Conservation (phyloP, 2,329 filamentous ascomycete genomes). For the Hymenoscyphus fructigenus region DNA sequence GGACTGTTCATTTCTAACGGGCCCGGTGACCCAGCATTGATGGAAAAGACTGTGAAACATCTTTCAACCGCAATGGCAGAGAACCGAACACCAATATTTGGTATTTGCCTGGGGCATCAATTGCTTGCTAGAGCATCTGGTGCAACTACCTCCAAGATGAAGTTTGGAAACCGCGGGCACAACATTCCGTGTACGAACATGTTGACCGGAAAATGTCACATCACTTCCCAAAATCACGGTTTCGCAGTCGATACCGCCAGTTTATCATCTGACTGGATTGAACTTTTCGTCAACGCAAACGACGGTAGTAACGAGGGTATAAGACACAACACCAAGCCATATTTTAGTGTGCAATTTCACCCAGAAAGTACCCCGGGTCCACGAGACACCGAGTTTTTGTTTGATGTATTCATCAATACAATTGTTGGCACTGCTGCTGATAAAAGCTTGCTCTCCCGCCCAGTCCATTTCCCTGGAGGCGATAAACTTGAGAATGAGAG, state of each 20-base stretch:
- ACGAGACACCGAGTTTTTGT: constrained; percentile 92
- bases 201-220: constrained; percentile 95
- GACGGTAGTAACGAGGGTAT: constrained; percentile 98
- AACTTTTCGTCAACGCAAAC: constrained; percentile 97
- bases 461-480: constrained; percentile 86
- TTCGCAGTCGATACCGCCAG: constrained; percentile 84
- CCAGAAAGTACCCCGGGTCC: constrained; percentile 96
- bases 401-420: constrained; percentile 92
- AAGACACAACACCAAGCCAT: constrained; percentile 78
- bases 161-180: constrained; percentile 97
- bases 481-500: constrained; percentile 75
- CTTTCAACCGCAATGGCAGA: constrained; percentile 74
- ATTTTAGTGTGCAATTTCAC: constrained; percentile 99
- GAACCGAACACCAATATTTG: constrained; percentile 84
- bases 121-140: constrained; percentile 85
- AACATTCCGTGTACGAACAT: constrained; percentile 98
- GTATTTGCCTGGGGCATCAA: constrained; percentile 95
- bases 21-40: constrained; percentile 87
- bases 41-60: constrained; percentile 77
- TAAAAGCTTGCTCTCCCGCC: constrained; percentile 62
- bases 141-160: constrained; percentile 89
- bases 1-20: constrained; percentile 98
- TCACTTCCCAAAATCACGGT: constrained; percentile 98
- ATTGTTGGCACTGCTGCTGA: constrained; percentile 72
- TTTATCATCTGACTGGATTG: constrained; percentile 78